A percentile compares a stretch with the other conserved stretches of the same genome.
Evolutionary conservation across 164 flowering plant species (phyloP).

Genomic region (Umbellularia californica): DNA sequence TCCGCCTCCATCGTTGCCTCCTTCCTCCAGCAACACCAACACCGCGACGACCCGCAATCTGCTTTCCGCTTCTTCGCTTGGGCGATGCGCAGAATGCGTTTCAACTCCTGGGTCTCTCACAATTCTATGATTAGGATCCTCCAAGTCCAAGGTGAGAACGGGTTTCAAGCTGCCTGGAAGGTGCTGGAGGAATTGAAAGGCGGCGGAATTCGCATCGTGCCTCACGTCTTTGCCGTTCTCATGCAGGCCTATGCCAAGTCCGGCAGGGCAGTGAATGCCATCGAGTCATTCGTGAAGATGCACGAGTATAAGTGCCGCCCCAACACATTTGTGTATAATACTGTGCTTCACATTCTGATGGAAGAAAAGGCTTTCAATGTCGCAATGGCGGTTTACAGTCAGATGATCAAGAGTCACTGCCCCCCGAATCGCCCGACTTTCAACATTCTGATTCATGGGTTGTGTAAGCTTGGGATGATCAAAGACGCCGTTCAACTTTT

Average conservation of each 20-base stretch:
- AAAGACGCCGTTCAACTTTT: conserved; percentile 50
- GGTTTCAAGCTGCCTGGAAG: conserved; percentile 52
- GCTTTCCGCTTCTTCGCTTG: conserved; percentile 71
- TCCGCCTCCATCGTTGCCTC: neutral
- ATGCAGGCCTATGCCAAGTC: conserved; percentile 39
- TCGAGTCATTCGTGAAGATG: conserved; percentile 66
- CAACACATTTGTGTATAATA: conserved; percentile 53
- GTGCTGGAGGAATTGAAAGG: conserved; percentile 44
- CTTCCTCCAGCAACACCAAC: conserved; percentile 26
- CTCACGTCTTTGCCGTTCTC: conserved; percentile 48
- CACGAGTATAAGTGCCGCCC: conserved; percentile 53
- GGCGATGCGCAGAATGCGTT: conserved; percentile 35
- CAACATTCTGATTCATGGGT: conserved; percentile 58
- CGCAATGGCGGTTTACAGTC: conserved; percentile 69
- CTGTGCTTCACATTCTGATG: conserved; percentile 41
- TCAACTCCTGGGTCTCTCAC: conserved; percentile 33
- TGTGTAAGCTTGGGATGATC: conserved; percentile 47
- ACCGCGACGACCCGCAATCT: neutral
- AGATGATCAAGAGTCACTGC: conserved; percentile 58
- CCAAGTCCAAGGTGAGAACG: conserved; percentile 14
- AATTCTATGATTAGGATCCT: conserved; percentile 43
- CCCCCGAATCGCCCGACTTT: conserved; percentile 47
- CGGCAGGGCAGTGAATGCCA: conserved; percentile 55
- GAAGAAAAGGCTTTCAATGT: conserved; percentile 35
- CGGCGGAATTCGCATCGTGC: conserved; percentile 16